Evolutionary conservation across 2,329 filamentous ascomycete genomes (phyloP), one percentile per base, ranked within the genome.

Genomic region (Fusarium buxicola): DNA sequence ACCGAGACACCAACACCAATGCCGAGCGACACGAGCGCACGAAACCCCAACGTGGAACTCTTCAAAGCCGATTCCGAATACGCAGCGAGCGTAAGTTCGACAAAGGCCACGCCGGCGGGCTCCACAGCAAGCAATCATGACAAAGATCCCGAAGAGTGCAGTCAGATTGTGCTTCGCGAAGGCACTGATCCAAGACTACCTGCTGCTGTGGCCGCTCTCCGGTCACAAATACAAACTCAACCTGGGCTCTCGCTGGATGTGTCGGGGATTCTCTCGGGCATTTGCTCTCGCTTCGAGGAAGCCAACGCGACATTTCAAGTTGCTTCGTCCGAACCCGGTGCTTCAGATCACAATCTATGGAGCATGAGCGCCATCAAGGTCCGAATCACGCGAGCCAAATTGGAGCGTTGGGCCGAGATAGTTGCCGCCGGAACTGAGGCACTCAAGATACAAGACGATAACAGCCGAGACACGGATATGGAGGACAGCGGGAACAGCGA

Each of bases 331-430:
- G 74, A 78, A 7, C 58, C 69, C 0, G 76, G 70, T n/a, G 69
- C 66, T 0, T 74, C 74, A 49, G 77, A 81, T 10, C 78, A 79
- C 47, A 82, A 81, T 41, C 65, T 83, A 0, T 84, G 82, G 82
- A 80, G 80, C 7, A 71, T 84, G 60, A 80, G 78, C 0, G 78
- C 81, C 0, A 75, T 78, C 32, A 83, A 84, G 39, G 71, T 85
- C 1, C 74, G 77, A 16, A 78, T 84, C 30, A 80, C 79, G 1
- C 77, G 77, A 7, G 72, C 77, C 4, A 83, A 82, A 58, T 61
- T 84, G 0, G 80, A 81, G 46, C 74, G 77, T 13, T 84, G 80
- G 78, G 76, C 80, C 0, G 81, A 83, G 44, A 73, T 81, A 1
- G 76, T 82, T 0, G 74, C 79, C 0, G 74, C 74, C 2, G 75